These are phyloP conservation scores for Tolypocladium nubicola DNA, from an alignment of 2,329 filamentous ascomycete genomes.

Conservation along the genomic window DNA sequence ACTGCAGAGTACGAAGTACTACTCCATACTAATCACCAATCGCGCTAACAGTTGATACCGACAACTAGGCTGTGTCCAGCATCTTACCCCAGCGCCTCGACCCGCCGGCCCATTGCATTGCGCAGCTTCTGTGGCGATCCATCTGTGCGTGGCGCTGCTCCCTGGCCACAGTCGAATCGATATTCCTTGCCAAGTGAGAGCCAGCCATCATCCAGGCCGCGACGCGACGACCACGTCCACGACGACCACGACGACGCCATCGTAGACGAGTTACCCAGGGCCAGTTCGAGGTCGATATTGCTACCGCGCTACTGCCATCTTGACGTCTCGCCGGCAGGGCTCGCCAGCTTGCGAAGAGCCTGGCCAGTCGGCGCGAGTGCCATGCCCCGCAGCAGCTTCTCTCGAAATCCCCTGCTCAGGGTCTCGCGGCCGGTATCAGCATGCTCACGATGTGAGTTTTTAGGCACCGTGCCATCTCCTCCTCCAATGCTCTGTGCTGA, in stretches of 20 bases:
- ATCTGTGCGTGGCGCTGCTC: not conserved
- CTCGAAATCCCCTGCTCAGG: slow-evolving; percentile 50
- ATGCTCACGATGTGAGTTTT: slow-evolving; percentile 58
- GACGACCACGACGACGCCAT: not conserved
- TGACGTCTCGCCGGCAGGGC: not conserved
- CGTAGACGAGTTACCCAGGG: not conserved
- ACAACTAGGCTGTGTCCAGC: not conserved
- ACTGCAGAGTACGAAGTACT: not conserved
- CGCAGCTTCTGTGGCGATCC: not conserved
- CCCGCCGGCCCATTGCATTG: not conserved
- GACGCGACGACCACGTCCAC: not conserved
- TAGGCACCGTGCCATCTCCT: not conserved
- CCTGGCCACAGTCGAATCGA: not conserved
- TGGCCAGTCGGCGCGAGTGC: slow-evolving; percentile 5
- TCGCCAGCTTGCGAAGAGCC: not conserved
- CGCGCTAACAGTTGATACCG: not conserved
- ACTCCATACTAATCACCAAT: not conserved
- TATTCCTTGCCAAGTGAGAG: not conserved
- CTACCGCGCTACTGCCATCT: not conserved
- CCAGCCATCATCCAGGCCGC: not conserved
- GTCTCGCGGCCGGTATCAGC: slow-evolving; percentile 74
- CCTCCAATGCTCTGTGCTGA: not conserved
- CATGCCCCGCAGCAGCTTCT: slow-evolving; percentile 38
- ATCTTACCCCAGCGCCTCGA: not conserved
- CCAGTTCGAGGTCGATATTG: not conserved